Base-by-base conservation (phyloP, 805 yeast genomes). In the Candida endomychidarum region DNA sequence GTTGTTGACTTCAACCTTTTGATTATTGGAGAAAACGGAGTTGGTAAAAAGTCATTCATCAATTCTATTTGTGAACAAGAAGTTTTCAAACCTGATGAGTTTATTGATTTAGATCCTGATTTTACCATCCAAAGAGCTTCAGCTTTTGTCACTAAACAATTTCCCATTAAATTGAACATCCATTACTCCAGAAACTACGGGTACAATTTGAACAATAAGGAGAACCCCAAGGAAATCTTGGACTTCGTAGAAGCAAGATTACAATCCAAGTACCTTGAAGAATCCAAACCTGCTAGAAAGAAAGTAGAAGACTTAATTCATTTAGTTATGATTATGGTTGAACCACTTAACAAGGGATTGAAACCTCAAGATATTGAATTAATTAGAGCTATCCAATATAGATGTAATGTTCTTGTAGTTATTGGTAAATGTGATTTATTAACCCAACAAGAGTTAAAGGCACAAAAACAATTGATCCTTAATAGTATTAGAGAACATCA, bases 21-120 rank as follows among this genome's bases (percentile, higher is more conserved):
- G 9, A 45, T 67, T 27, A 56, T 65, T 17, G 74, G 74, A 8
- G 68, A 65, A 27, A 65, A 63, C 47, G 71, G 70, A 24, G 57
- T 58, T 35, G 86, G 88, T 1, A 86, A 86, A 57, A 78, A 83
- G 14, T 77, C 90, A 2, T 86, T 88, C 47, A 65, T 86, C 48
- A 86, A 88, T 68, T 81, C 93, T 8, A 68, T 89, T 45, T 83
- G 86, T 57, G 80, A 84, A 34, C 40, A 45, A 25, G 16, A 27
- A 1, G 35, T 44, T n/a, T 54, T 41, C 30, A 30, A 41, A 8
- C 21, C 12, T 10, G 28, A 28, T 19, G 37, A 16, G 17, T 8
- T 6, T 21, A 12, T n/a, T 11, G 27, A 12, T 27, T 15, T 14
- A 21, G 16, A 6, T 3, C 4, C 35, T 10, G 29, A 34, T 11